phyloP scores from a whole-genome alignment of 2,329 filamentous ascomycete species.

The Macrophomina tecta region DNA sequence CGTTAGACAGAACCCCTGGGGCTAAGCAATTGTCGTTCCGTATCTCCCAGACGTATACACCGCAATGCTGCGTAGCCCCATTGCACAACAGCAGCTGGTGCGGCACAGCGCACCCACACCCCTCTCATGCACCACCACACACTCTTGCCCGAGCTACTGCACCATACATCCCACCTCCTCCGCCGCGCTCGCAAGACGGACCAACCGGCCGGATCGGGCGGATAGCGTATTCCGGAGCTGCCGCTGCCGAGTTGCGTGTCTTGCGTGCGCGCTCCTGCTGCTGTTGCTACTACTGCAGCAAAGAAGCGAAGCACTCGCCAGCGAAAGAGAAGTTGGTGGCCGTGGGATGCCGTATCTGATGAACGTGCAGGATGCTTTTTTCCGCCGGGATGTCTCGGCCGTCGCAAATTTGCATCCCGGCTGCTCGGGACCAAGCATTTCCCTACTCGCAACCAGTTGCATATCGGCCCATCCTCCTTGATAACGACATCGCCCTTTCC shows the following conservation, averaged over 20 bases:
- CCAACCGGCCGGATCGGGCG: conserved; percentile 3
- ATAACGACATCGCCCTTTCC: background rate
- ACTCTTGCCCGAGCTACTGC: background rate
- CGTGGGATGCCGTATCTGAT: background rate
- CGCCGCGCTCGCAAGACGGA: background rate
- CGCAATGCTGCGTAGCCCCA: background rate
- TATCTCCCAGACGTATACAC: background rate
- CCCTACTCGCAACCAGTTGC: background rate
- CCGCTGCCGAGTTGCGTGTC: background rate
- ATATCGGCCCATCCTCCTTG: background rate
- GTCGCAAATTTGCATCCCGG: background rate
- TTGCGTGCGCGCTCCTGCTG: background rate
- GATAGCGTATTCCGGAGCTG: conserved; percentile 6
- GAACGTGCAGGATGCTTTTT: background rate
- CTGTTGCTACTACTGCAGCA: background rate
- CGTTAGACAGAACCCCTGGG: background rate
- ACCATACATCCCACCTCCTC: background rate
- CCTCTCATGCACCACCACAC: background rate
- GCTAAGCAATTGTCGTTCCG: background rate
- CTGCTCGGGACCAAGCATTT: background rate
- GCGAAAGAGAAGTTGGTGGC: background rate
- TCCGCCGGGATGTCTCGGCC: background rate
- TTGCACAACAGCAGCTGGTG: background rate
- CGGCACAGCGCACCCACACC: background rate
- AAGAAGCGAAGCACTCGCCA: background rate